Evolutionary conservation across 768 basidiomycete genomes (phyloP), one percentile per base, ranked within the genome.

Genomic region (Cystobasidium tubakii): DNA sequence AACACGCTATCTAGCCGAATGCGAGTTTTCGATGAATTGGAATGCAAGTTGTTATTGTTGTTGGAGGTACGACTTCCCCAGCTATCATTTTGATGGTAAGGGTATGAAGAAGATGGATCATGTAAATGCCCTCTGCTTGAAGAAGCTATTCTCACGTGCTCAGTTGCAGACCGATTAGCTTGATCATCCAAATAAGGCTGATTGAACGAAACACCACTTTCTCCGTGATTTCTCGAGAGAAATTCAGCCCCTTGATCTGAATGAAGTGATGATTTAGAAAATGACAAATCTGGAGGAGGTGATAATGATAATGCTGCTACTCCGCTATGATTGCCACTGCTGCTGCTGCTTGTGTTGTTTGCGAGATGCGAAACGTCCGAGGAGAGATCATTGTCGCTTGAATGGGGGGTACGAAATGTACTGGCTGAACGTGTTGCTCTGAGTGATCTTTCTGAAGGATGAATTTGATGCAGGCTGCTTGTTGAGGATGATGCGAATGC

Each of bases 181-280:
- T 60, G 7, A 15, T 12, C 23, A 15, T 29, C 57, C 21, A 50
- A n/a, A 21, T 50, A 50, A 50, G 46, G 46, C 21, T 50, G 46
- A 50, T 50, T 50, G 46, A 50, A 50, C 7, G 46, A 50, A 29
- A 15, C 27, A 27, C 57, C 21, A 31, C 57, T 60, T 60, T 25
- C 39, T 9, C 66, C 50, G 2, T 15, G 39, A 31, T 3, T 27
- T 46, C 66, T 36, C 9, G 69, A 55, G 33, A 71, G 23, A 54
- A 71, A 71, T 21, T 71, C 69, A 29, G 53, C 34, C 27, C 60
- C 69, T 34, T 71, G 50, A 36, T 71, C 54, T 27, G 69, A 71
- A n/a, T 54, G 55, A n/a, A 71, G 55, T n/a, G 69, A 42, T 23
- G 69, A 71, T 43, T 29, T 55, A n/a, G 69, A 71, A 54, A 71